Evolutionary conservation across 345 rosid species (phyloP).

Genomic region (Eucalyptus marginata): DNA sequence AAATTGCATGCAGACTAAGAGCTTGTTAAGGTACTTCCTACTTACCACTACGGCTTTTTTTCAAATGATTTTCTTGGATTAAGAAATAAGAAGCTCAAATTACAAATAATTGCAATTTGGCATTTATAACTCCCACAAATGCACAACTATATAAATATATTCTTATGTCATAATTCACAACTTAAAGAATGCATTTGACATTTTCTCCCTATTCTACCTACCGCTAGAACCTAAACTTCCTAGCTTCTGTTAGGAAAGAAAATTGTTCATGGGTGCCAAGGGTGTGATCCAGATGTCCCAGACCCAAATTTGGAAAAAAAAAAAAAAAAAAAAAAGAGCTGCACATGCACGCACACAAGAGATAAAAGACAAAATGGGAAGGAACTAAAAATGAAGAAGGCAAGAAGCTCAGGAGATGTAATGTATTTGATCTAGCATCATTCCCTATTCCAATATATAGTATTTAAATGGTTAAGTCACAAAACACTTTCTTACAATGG

Average conservation of each 20-base stretch:
- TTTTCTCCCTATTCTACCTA: background rate
- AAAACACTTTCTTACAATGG: background rate
- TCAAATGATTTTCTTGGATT: background rate
- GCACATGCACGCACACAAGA: accelerated
- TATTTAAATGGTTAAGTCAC: background rate
- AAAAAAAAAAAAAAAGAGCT: background rate
- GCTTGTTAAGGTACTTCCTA: background rate
- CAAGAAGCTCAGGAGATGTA: background rate
- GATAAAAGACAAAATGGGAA: background rate
- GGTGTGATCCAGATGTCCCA: background rate
- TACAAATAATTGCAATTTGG: background rate
- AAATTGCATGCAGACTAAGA: background rate
- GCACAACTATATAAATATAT: background rate
- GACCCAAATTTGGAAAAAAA: background rate
- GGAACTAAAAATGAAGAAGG: background rate
- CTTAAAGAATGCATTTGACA: background rate
- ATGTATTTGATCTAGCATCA: background rate
- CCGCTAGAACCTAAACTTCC: background rate
- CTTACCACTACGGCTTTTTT: background rate
- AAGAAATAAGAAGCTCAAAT: background rate
- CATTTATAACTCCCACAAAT: background rate
- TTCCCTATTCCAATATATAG: background rate
- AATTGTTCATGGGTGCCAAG: background rate
- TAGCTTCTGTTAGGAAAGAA: background rate
- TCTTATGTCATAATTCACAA: background rate